A percentile compares a stretch with the other conserved stretches of the same genome.
phyloP scores from a whole-genome alignment of 2,329 filamentous ascomycete species.

The Calycina herbarum region DNA sequence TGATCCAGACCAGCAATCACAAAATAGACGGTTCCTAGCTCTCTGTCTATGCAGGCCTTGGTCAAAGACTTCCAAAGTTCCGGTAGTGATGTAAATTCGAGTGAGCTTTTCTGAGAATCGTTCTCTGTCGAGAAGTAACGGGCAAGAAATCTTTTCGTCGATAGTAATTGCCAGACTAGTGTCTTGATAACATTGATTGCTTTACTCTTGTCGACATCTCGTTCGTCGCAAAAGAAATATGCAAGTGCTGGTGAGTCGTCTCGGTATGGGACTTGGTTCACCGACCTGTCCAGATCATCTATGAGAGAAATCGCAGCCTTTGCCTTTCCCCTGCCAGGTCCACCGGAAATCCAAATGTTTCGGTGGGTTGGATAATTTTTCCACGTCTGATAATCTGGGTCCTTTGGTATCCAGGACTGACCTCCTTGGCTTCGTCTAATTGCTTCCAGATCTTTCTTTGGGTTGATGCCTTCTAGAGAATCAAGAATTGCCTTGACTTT shows the following conservation, averaged over 20 bases:
- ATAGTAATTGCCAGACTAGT: conserved; percentile 5
- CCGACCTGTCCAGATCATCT: background rate
- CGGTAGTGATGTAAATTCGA: background rate
- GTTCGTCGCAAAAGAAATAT: conserved; percentile 11
- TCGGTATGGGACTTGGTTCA: background rate
- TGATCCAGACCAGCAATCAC: conserved; percentile 7
- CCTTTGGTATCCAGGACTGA: conserved; percentile 7
- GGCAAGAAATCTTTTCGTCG: conserved; percentile 7
- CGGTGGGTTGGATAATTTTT: conserved; percentile 2
- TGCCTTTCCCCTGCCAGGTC: conserved; percentile 7
- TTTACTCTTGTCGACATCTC: conserved; percentile 8
- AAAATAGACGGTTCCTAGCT: conserved; percentile 5
- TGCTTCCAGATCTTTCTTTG: conserved; percentile 11
- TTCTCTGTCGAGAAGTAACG: conserved; percentile 5
- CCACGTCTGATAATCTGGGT: conserved; percentile 4
- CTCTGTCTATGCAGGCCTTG: background rate
- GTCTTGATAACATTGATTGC: conserved; percentile 10
- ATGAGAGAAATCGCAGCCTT: conserved; percentile 11
- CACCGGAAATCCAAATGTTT: conserved; percentile 10
- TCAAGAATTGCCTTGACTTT: background rate
- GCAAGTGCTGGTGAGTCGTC: conserved; percentile 10
- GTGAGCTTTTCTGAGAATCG: background rate
- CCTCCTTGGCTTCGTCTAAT: conserved; percentile 7
- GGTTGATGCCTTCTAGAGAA: conserved; percentile 6
- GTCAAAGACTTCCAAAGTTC: conserved; percentile 9